Evolutionary conservation across 2,329 filamentous ascomycete genomes (phyloP), one percentile per base, ranked within the genome.

Genomic region (Neurospora sp.): DNA sequence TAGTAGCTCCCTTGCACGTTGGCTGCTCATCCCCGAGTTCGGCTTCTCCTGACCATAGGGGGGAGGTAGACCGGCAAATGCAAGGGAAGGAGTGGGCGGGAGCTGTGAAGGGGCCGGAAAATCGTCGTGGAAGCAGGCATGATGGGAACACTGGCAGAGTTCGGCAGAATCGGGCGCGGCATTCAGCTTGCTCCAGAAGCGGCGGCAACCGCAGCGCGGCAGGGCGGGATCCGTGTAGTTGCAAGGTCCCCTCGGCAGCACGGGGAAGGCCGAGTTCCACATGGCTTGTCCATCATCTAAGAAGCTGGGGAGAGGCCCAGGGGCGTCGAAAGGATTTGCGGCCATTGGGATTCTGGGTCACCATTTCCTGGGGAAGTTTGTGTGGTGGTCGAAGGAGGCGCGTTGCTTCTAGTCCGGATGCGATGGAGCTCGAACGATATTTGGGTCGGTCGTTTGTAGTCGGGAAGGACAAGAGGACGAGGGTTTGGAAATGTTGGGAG

Each of bases 91-190:
- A 67, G 67, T 57, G 37, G 68, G 69, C 10, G 57, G 19, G 23
- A 71, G 71, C 2, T 75, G 74, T 79, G 78, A 67, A 72, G 70
- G 66, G 77, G 71, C 69, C 77, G 78, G 37, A 8, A 75, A 78
- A 74, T 87, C 82, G 76, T 88, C 86, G 72, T 89, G 87, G 72
- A 83, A 89, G 77, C 87, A 89, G 68, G 87, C 87, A 77, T 89
- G 87, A 74, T 89, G 87, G 68, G 84, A 85, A 75, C 87, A 89
- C 86, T 88, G 88, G 79, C 87, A 89, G 37, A 80, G 75, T 74
- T 87, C 82, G 68, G 83, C 83, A 46, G 77, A 71, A 67, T 76
- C 77, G 12, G 75, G 46, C 4, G 66, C 52, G 5, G 46, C 74
- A 71, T 72, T 75, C 69, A 78, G 79, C 71, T 83, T 83, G 75